These are phyloP conservation scores for Lipomyces mesembrius DNA, from an alignment of 805 yeast genomes.

Conservation along the genomic window DNA sequence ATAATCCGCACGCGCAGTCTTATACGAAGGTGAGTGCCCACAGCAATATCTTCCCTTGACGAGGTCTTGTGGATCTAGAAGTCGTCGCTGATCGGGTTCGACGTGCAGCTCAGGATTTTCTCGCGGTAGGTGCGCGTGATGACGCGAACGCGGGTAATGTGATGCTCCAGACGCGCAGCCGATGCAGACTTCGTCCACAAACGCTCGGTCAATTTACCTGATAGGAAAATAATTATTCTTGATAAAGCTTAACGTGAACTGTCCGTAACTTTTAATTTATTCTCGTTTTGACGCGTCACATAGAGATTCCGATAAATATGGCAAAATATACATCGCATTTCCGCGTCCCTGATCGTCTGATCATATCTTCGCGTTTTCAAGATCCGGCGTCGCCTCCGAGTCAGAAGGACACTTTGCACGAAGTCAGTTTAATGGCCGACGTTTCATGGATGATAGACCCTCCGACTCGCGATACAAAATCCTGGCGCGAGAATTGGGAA, in stretches of 20 bases:
- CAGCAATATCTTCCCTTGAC: background rate
- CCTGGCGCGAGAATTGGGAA: slow-evolving; percentile 6
- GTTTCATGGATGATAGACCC: background rate
- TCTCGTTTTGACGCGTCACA: background rate
- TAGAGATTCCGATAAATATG: background rate
- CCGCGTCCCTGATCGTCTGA: background rate
- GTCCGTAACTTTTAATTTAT: background rate
- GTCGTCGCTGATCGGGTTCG: background rate
- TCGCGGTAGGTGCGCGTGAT: background rate
- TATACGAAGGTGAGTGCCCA: background rate
- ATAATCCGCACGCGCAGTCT: background rate
- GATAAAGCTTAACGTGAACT: background rate
- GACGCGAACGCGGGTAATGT: background rate
- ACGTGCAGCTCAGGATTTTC: background rate
- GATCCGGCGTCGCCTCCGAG: background rate
- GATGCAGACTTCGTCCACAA: too few relatives aligned
- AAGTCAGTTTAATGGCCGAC: background rate
- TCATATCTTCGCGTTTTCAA: background rate
- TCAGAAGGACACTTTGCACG: background rate
- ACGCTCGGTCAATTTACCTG: background rate
- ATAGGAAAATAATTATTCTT: background rate
- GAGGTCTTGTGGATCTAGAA: background rate
- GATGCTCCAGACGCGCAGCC: background rate
- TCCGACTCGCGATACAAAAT: background rate
- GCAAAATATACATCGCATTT: background rate